A percentile compares a stretch with the other conserved stretches of the same genome.
Evolutionary conservation across 2,329 filamentous ascomycete genomes (phyloP).

Genomic region (Phoma sp.): DNA sequence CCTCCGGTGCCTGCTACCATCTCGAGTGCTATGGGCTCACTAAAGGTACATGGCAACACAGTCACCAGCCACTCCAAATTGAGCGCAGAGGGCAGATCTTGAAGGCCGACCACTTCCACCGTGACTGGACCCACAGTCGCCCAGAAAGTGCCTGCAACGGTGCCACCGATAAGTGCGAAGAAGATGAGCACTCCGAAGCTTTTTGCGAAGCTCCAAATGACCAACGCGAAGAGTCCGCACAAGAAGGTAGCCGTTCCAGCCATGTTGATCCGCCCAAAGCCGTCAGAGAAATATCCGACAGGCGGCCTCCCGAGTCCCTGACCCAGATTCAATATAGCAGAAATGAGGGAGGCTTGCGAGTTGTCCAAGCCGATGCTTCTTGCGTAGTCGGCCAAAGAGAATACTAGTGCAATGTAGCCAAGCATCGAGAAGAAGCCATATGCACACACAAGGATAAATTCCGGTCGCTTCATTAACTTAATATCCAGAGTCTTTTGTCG

Average conservation of each 20-base stretch:
- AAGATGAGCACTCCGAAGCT: slow-evolving; percentile 53
- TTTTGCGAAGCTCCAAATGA: slow-evolving; percentile 56
- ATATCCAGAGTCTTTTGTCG: slow-evolving; percentile 41
- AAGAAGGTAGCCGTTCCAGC: slow-evolving; percentile 50
- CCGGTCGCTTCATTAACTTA: slow-evolving; percentile 44
- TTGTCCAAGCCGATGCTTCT: slow-evolving; percentile 51
- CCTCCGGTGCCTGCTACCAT: background rate
- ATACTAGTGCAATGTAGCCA: slow-evolving; percentile 57
- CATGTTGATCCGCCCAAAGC: slow-evolving; percentile 52
- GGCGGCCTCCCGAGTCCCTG: slow-evolving; percentile 56
- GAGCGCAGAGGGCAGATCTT: slow-evolving; percentile 46
- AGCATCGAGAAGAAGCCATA: slow-evolving; percentile 57
- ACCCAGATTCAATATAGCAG: slow-evolving; percentile 56
- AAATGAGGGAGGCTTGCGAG: slow-evolving; percentile 50
- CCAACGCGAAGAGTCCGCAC: slow-evolving; percentile 50
- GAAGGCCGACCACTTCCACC: slow-evolving; percentile 47
- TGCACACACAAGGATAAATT: slow-evolving; percentile 46
- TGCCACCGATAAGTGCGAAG: slow-evolving; percentile 54
- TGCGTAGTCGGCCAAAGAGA: slow-evolving; percentile 56
- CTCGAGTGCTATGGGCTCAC: slow-evolving; percentile 8
- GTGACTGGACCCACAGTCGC: slow-evolving; percentile 47
- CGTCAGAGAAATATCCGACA: slow-evolving; percentile 55
- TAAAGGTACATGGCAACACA: slow-evolving; percentile 23
- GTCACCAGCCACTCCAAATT: slow-evolving; percentile 45
- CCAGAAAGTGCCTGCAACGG: slow-evolving; percentile 58